phyloP scores from a whole-genome alignment of 352 stramenopile genomes.

The Saprolegnia diclina region DNA sequence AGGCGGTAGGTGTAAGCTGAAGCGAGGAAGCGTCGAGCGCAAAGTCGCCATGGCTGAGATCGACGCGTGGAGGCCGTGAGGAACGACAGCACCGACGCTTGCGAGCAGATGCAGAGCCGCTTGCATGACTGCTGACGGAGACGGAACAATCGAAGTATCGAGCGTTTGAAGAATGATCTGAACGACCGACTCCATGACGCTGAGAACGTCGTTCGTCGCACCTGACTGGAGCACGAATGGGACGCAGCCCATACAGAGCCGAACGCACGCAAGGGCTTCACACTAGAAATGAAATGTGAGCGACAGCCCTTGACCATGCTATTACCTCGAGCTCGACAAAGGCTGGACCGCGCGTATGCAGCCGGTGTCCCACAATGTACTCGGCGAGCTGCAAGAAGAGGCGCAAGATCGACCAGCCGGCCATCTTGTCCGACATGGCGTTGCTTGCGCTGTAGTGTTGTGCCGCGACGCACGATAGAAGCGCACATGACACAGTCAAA shows the following conservation, averaged over 20 bases:
- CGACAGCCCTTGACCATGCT: neutral
- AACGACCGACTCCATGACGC: constrained; percentile 40
- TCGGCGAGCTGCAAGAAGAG: constrained; percentile 57
- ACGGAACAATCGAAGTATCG: constrained; percentile 60
- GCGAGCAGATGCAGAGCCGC: constrained; percentile 62
- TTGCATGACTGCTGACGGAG: constrained; percentile 53
- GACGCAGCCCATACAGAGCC: constrained; percentile 52
- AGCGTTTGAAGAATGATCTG: constrained; percentile 51
- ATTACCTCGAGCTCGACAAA: constrained; percentile 42
- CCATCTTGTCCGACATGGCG: constrained; percentile 52
- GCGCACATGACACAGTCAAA: constrained; percentile 47
- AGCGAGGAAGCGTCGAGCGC: constrained; percentile 61
- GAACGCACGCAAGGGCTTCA: constrained; percentile 55
- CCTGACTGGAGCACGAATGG: constrained; percentile 53
- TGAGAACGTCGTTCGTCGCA: constrained; percentile 30
- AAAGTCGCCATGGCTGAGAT: constrained; percentile 68
- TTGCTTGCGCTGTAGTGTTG: constrained; percentile 53
- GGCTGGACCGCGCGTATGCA: constrained; percentile 48
- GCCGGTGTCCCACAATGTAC: constrained; percentile 51
- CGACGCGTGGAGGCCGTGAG: constrained; percentile 59
- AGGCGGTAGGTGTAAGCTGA: constrained; percentile 61
- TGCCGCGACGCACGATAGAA: constrained; percentile 55
- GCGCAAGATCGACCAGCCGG: constrained; percentile 56
- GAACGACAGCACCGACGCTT: constrained; percentile 53
- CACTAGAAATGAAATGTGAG: constrained; percentile 32